A percentile compares a stretch with the other conserved stretches of the same genome.
phyloP scores from a whole-genome alignment of 768 basidiomycete genomes.

The Suillus subalutaceus region DNA sequence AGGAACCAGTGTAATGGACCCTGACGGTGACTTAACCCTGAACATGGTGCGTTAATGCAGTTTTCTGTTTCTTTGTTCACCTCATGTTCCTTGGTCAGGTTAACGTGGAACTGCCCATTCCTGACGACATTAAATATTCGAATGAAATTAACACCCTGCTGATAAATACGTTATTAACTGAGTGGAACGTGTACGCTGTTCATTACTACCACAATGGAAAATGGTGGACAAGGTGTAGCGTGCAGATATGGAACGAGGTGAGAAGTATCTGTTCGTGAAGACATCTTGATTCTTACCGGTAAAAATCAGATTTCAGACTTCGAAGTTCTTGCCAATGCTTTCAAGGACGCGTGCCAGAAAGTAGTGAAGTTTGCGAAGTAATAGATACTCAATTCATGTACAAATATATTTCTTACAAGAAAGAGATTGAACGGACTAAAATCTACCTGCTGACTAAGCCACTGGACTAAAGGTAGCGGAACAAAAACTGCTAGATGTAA shows the following conservation, averaged over 20 bases:
- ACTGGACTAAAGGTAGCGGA: background rate
- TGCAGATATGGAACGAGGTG: conserved; percentile 37
- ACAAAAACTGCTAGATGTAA: background rate
- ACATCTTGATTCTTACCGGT: background rate
- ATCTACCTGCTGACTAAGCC: background rate
- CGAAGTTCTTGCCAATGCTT: conserved; percentile 29
- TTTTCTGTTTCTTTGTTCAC: background rate
- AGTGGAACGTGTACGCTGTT: conserved; percentile 22
- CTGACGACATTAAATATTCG: conserved; percentile 27
- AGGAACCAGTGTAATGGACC: conserved; percentile 66
- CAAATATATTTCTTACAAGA: background rate
- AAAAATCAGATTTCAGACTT: conserved; percentile 34
- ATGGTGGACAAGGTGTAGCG: conserved; percentile 37
- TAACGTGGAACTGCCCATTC: conserved; percentile 44
- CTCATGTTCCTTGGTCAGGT: conserved; percentile 26
- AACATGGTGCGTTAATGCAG: conserved; percentile 57
- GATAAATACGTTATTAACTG: conserved; percentile 20
- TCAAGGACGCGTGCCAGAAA: conserved; percentile 27
- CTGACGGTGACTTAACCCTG: conserved; percentile 58
- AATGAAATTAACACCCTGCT: conserved; percentile 20
- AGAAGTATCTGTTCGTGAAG: conserved; percentile 1
- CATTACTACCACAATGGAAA: conserved; percentile 30
- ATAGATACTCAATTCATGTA: background rate
- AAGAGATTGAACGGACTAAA: background rate
- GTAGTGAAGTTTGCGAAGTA: conserved; percentile 15